Evolutionary conservation across 305 asterid species (phyloP), one percentile per base, ranked within the genome.

Genomic region (Fraxinus latifolia): DNA sequence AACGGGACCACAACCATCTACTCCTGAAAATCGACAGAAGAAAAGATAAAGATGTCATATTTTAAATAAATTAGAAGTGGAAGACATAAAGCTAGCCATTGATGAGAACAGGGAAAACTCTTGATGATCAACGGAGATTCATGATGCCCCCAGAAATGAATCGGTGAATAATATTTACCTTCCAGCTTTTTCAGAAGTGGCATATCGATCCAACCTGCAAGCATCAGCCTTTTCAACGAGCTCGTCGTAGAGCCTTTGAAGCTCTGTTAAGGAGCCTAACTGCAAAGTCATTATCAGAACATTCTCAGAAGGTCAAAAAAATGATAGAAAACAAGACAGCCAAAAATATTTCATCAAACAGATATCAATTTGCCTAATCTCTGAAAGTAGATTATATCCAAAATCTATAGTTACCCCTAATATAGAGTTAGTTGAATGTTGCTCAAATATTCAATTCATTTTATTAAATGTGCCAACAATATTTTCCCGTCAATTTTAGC

Each of bases 1-100:
- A 92, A 80, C 97, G 98, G 31, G 98, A 90, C 99, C 99, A 96
- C 78, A 94, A 79, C 99, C 99, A 96, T 86, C 98, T 88, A 90
- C 99, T 94, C 90, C 98, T 95, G 91, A 74, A 84, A 65, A 76
- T 80, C 19, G 53, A 53, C 29, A 83, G 42, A 58, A 80, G 65
- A 25, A 15, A 78, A 5, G n/a, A 27, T 75, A 80, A 67, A 80
- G 70, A n/a, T 37, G 21, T 55, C 71, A 31, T 29, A 55, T 1
- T 36, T 70, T 34, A 50, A 11, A 50, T 62, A 70, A 65, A 23
- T 27, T 27, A 47, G 25, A 68, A 14, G 23, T 27, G 8, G 74
- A 12, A 72, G 32, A 37, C 44, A 29, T 77, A 78, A 77, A 77
- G 50, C 14, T 36, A 39, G 67, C 74, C 74, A 82, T 6, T 42